These are phyloP conservation scores for Carpinus fangiana DNA, from an alignment of 306 rosid species.

Conservation along the genomic window DNA sequence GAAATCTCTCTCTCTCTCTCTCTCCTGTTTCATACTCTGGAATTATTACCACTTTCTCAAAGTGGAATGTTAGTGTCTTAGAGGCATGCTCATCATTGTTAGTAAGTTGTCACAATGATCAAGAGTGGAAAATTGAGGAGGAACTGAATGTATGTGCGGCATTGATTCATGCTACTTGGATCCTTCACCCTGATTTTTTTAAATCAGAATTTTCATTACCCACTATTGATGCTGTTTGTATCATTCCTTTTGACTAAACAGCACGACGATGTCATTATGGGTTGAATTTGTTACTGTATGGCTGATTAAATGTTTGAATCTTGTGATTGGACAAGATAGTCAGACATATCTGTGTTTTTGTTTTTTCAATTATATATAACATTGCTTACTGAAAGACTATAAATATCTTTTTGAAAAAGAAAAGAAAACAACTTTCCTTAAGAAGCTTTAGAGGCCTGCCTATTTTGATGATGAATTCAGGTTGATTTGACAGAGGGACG, in stretches of 20 bases:
- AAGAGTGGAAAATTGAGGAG: not conserved
- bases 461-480: constrained; percentile 56
- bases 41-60: not conserved
- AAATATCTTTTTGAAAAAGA: not conserved
- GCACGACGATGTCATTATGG: not conserved
- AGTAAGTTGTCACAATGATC: not conserved
- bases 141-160: not conserved
- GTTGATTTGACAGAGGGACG: constrained; percentile 86
- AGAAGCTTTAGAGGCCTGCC: constrained; percentile 8
- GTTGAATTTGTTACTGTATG: not conserved
- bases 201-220: not conserved
- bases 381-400: not conserved
- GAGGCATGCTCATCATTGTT: not conserved
- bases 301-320: not conserved
- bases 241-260: not conserved
- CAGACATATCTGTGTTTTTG: not conserved
- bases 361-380: not conserved
- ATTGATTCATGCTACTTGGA: not conserved
- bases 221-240: not conserved
- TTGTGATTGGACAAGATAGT: not conserved
- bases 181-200: not conserved
- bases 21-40: not conserved
- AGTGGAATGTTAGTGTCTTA: not conserved
- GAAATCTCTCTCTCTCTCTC: not conserved
- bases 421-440: not conserved